Evolutionary conservation across 805 yeast genomes (phyloP).

Genomic region (Clavispora santaluciae): DNA sequence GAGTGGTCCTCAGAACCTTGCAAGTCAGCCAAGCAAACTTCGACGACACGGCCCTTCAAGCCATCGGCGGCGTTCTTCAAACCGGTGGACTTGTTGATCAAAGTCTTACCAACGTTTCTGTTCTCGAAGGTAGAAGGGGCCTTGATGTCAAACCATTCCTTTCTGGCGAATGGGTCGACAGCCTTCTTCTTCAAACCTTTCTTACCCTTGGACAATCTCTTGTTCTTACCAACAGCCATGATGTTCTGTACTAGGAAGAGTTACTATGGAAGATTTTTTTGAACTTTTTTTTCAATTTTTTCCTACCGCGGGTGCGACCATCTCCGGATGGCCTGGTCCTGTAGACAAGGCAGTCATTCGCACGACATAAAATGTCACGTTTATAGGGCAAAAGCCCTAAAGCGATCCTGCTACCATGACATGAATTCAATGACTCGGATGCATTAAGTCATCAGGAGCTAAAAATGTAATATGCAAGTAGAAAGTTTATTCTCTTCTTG

Average conservation of each 20-base stretch:
- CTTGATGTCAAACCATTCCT: conserved; percentile 11
- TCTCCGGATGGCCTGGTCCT: neutral
- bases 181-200: conserved; percentile 9
- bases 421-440: too few species aligned
- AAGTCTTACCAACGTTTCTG: conserved; percentile 7
- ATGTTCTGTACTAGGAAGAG: conserved; percentile 7
- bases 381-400: conserved; percentile 6
- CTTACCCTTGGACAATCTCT: conserved; percentile 11
- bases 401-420: too few species aligned
- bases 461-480: too few species aligned
- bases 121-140: conserved; percentile 8
- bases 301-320: conserved; percentile 5
- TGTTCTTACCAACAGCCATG: conserved; percentile 10
- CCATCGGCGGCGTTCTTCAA: conserved; percentile 9
- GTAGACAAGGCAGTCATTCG: neutral
- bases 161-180: conserved; percentile 8
- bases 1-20: conserved; percentile 7
- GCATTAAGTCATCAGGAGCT: too few species aligned
- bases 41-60: conserved; percentile 7
- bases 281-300: conserved; percentile 8
- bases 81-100: conserved; percentile 8
- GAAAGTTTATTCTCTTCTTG: too few species aligned
- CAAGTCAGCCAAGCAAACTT: conserved; percentile 8
- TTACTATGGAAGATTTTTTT: conserved; percentile 4
- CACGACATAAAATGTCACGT: neutral